These are phyloP conservation scores for Tephrocybe sp. DNA, from an alignment of 768 basidiomycete species.

Conservation along the genomic window DNA sequence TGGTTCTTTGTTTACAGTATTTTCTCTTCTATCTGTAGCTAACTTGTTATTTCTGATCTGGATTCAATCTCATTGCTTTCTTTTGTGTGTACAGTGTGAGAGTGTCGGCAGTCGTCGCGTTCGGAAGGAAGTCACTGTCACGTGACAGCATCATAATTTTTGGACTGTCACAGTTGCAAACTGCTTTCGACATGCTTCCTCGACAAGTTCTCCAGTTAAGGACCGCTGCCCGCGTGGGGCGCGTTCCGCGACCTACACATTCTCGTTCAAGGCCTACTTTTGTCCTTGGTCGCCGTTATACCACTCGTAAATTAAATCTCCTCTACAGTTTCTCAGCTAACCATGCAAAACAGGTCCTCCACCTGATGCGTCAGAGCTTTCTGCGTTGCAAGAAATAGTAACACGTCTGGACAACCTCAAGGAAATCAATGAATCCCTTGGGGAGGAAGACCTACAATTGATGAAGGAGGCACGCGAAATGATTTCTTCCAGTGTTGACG, in stretches of 20 bases:
- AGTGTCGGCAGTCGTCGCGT: too few species aligned
- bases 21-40: too few species aligned
- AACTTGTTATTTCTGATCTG: not conserved
- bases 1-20: too few species aligned
- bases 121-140: too few species aligned
- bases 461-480: not conserved
- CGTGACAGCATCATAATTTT: slow-evolving; percentile 15
- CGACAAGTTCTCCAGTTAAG: slow-evolving; percentile 15
- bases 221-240: slow-evolving; percentile 26
- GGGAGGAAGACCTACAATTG: not conserved
- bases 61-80: too few species aligned
- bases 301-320: slow-evolving; percentile 6
- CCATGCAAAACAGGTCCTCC: not conserved
- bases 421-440: too few species aligned
- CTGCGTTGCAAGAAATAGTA: not conserved
- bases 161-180: not conserved
- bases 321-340: slow-evolving; percentile 14
- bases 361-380: not conserved
- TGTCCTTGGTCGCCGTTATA: slow-evolving; percentile 13
- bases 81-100: too few species aligned
- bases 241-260: slow-evolving; percentile 18
- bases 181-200: slow-evolving; percentile 13
- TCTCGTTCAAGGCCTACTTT: not conserved
- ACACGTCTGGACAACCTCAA: not conserved
- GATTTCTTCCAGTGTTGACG: not conserved